phyloP scores from a whole-genome alignment of 495 filamentous ascomycete species.

The Penicillium robsamsonii region DNA sequence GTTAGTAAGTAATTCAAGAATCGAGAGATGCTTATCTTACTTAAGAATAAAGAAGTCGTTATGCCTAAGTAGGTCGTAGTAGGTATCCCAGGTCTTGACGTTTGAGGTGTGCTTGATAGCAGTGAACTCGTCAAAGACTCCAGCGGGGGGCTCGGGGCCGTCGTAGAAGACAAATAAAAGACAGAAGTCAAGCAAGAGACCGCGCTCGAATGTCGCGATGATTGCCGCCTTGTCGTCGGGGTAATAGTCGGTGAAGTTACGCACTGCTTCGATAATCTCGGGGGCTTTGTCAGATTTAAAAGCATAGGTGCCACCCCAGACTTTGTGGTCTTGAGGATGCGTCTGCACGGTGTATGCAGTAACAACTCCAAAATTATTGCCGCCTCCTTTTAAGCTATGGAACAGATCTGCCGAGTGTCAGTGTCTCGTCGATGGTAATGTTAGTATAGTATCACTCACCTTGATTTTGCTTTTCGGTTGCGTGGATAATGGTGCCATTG shows the following conservation, averaged over 20 bases:
- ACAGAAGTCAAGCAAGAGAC: conserved; percentile 51
- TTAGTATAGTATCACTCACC: conserved; percentile 26
- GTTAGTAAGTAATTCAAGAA: conserved; percentile 8
- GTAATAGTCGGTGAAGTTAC: conserved; percentile 53
- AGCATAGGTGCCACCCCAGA: conserved; percentile 55
- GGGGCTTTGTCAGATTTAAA: conserved; percentile 44
- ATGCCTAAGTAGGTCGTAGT: conserved; percentile 47
- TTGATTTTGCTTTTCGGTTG: conserved; percentile 38
- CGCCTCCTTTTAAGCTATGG: conserved; percentile 54
- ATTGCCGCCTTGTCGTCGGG: conserved; percentile 51
- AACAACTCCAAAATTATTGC: conserved; percentile 63
- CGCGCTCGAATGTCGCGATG: conserved; percentile 54
- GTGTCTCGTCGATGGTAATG: background rate
- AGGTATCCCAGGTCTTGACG: conserved; percentile 50
- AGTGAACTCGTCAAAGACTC: conserved; percentile 56
- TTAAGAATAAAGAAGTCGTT: conserved; percentile 41
- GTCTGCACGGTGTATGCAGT: conserved; percentile 53
- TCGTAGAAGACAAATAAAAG: conserved; percentile 65
- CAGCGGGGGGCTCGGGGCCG: conserved; percentile 52
- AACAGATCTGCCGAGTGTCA: conserved; percentile 48
- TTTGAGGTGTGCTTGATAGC: conserved; percentile 47
- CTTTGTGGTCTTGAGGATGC: conserved; percentile 36
- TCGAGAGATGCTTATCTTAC: conserved; percentile 17
- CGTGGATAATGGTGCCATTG: conserved; percentile 52
- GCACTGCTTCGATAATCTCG: conserved; percentile 45